Percentiles rank a stretch among this genome's conserved stretches.
These are phyloP conservation scores for Psilocybe subaeruginosa DNA, from an alignment of 768 basidiomycete genomes.

Conservation along the genomic window DNA sequence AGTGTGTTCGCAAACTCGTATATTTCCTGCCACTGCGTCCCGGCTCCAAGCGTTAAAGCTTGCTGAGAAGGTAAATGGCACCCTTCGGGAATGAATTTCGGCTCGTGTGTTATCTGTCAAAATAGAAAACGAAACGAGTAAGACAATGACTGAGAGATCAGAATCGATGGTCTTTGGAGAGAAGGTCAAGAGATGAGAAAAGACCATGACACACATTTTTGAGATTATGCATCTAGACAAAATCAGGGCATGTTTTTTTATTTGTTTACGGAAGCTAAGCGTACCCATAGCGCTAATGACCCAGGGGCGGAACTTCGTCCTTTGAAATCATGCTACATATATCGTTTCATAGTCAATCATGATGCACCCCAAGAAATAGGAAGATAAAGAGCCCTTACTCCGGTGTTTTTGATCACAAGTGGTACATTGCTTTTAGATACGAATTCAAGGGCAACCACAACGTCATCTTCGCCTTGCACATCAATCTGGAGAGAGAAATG, in stretches of 20 bases:
- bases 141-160: not conserved
- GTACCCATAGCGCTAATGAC: conserved; percentile 50
- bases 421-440: conserved; percentile 38
- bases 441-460: conserved; percentile 46
- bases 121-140: not conserved
- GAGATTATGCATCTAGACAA: conserved; percentile 42
- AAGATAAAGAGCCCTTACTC: conserved; percentile 29
- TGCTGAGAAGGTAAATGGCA: conserved; percentile 28
- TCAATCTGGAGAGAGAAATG: conserved; percentile 34
- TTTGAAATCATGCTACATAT: conserved; percentile 48
- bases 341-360: not conserved
- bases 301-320: conserved; percentile 49
- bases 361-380: conserved; percentile 13
- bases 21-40: conserved; percentile 45
- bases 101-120: conserved; percentile 30
- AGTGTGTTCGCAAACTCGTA: conserved; percentile 44
- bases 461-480: conserved; percentile 40
- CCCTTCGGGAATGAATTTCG: conserved; percentile 39
- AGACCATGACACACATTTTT: conserved; percentile 31
- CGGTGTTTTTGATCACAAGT: conserved; percentile 54
- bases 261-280: conserved; percentile 7
- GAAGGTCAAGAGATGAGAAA: too few species aligned
- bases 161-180: not conserved
- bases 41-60: conserved; percentile 42
- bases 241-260: not conserved